A percentile compares a stretch with the other conserved stretches of the same genome.
phyloP scores from a whole-genome alignment of 129 eudicot species.

The Logfia minima region DNA sequence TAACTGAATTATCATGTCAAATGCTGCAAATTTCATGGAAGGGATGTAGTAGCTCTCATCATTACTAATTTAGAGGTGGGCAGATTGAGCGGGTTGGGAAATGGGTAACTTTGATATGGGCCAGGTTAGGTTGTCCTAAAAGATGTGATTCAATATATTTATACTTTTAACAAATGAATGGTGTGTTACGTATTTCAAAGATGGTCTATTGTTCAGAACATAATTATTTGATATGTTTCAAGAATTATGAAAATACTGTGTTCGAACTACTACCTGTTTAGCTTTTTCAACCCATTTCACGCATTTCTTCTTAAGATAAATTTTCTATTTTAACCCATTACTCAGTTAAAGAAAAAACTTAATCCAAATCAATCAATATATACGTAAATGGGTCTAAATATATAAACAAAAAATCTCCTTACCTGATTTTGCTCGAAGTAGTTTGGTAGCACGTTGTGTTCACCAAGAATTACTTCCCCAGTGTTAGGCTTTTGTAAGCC shows the following conservation, averaged over 20 bases:
- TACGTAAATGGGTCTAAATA: neutral
- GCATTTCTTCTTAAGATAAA: too few species aligned
- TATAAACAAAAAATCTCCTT: neutral
- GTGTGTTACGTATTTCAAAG: neutral
- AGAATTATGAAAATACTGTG: neutral
- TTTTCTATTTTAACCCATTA: neutral
- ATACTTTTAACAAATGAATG: neutral
- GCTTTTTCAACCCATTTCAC: too few species aligned
- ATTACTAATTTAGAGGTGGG: neutral
- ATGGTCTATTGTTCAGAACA: neutral
- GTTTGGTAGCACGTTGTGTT: slow-evolving; percentile 90
- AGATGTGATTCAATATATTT: neutral
- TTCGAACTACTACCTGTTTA: neutral
- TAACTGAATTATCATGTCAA: neutral
- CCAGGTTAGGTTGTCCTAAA: neutral
- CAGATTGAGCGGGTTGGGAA: neutral
- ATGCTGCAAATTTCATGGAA: neutral
- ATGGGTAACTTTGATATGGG: neutral
- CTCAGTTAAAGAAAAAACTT: neutral
- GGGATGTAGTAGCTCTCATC: neutral
- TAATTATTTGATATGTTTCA: neutral
- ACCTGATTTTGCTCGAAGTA: slow-evolving; percentile 99
- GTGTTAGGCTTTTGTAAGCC: slow-evolving; percentile 58
- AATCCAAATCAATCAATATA: neutral
- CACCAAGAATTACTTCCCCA: slow-evolving; percentile 87